Conservation (phyloP, 73 alveolate species). For the Tetrahymena thermophila region DNA sequence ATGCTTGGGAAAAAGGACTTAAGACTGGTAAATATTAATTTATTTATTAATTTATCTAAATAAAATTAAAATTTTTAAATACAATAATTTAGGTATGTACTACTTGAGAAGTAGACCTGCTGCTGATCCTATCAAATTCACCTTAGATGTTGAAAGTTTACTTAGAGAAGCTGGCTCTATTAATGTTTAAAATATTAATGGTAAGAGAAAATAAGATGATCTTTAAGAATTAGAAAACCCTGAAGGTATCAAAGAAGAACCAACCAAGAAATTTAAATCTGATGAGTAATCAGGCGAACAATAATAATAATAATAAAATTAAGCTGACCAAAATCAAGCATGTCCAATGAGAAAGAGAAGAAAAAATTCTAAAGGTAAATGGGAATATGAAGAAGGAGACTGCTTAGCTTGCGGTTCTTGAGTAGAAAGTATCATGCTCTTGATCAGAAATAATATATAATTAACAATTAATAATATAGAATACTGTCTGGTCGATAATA, state of each 20-base stretch:
- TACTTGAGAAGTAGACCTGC: constrained; percentile 90
- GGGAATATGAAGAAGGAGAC: not conserved
- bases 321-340: not conserved
- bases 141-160: constrained; percentile 77
- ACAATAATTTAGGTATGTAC: constrained; percentile 71
- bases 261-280: not conserved
- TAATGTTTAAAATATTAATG: not conserved
- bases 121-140: constrained; percentile 91
- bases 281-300: not conserved
- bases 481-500: too few relatives aligned
- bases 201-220: not conserved
- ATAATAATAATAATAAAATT: not conserved
- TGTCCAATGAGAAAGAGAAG: not conserved
- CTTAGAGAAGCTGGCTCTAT: constrained; percentile 36
- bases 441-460: not conserved
- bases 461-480: too few relatives aligned
- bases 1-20: constrained; percentile 84
- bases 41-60: too few relatives aligned
- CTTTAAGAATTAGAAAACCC: not conserved
- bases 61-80: constrained; percentile 25
- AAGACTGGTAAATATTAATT: constrained; percentile 44
- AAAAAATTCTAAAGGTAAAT: not conserved
- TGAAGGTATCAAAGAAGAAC: not conserved
- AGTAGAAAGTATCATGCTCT: not conserved
- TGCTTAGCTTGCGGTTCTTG: not conserved